Evolutionary conservation across 441 rosid genomes (phyloP).

Genomic region (Populus hybrid): DNA sequence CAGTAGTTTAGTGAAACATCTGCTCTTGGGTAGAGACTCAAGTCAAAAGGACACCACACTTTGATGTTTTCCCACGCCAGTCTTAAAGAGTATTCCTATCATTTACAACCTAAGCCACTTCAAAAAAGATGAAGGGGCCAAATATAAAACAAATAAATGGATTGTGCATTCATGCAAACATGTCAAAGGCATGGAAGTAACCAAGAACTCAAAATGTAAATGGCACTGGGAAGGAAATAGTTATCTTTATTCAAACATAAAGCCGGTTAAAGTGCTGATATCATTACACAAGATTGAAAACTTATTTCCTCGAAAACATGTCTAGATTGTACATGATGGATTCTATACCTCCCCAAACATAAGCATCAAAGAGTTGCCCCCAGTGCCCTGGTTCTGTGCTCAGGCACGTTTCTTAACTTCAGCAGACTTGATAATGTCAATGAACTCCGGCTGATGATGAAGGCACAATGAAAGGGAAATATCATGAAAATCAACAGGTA

Average conservation of each 20-base stretch:
- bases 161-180: background rate
- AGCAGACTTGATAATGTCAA: slow-evolving; percentile 58
- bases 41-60: too few species aligned
- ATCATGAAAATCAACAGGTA: background rate
- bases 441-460: slow-evolving; percentile 51
- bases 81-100: background rate
- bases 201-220: background rate
- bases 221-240: background rate
- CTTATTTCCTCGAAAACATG: slow-evolving; percentile 19
- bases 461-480: background rate
- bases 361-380: slow-evolving; percentile 3
- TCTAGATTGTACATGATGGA: background rate
- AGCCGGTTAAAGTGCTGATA: background rate
- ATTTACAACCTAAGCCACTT: background rate
- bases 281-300: slow-evolving; percentile 3
- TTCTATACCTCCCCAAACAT: slow-evolving; percentile 11
- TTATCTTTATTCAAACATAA: slow-evolving; percentile 4
- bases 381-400: slow-evolving; percentile 1
- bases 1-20: background rate
- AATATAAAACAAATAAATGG: background rate
- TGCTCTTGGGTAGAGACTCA: too few species aligned
- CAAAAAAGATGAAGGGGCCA: background rate
- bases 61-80: too few species aligned
- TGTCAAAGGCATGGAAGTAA: background rate
- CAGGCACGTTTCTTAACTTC: slow-evolving; percentile 43